Base-by-base conservation (phyloP, 1,284 basidiomycete species). In the Prillingera fragicola region DNA sequence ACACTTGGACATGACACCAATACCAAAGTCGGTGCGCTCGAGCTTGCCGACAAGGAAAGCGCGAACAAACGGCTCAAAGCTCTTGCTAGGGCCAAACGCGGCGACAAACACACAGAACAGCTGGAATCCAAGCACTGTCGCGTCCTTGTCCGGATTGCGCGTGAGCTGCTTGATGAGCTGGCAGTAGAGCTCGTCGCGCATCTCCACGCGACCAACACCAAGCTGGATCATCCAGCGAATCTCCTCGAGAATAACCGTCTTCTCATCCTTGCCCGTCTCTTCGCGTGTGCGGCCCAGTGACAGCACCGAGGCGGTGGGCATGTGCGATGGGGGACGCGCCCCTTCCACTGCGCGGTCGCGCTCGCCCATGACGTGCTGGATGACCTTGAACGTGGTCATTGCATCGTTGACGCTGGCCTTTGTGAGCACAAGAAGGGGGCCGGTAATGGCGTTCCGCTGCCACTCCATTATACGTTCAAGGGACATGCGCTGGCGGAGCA, bases 341-440 rank as follows among this genome's bases (percentile, higher is more conserved):
- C 54, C 59, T 10, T 66, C 62, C 13, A 71, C 69, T 12, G 62
- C 45, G 26, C 79, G 78, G 53, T 88, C 85, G 3, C 88, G 77
- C 61, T 94, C 90, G 27, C 88, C 88, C 87, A 92, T 94, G 43
- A 91, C 81, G 44, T 83, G 82, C 64, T 92, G 88, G 35, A 92
- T 80, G 26, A 89, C 81, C 62, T 85, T 88, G 78, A 94, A 95
- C 4, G 83, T 77, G 57, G 80, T 83, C 42, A 90, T 77, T 0
- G 87, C 86, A 54, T 91, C 84, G 54, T 81, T 79, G 17, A 87
- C 72, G 0, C 74, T 60, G 3, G 51, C 21, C 17, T 82, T 79
- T 42, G 81, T 80, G 13, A 88, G 67, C 8, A 82, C 76, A 9
- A 92, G 77, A 13, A 94, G 74, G 1, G 89, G 87, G 0, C 82